phyloP scores from a whole-genome alignment of 2,329 filamentous ascomycete genomes.

The Chaetomiaceae sp. region DNA sequence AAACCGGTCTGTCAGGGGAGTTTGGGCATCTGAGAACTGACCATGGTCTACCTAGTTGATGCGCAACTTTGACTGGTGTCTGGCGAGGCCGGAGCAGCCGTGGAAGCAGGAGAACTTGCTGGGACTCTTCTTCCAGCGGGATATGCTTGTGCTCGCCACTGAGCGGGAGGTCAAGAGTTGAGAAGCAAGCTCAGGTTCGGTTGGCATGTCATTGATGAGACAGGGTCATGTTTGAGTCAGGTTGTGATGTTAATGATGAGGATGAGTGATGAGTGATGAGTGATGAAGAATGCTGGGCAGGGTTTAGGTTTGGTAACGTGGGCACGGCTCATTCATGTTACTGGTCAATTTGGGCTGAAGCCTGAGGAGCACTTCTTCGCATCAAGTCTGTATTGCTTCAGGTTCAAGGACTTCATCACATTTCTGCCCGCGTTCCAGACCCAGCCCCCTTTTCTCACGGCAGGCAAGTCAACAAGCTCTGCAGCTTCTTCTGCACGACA shows the following conservation, averaged over 20 bases:
- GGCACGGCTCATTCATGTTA: too few relatives aligned
- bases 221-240: too few relatives aligned
- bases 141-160: neutral
- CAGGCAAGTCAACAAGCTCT: conserved; percentile 19
- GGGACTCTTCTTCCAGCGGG: neutral
- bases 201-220: neutral
- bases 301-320: too few relatives aligned
- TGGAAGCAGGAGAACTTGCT: neutral
- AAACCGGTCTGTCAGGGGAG: too few relatives aligned
- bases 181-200: neutral
- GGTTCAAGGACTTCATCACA: too few relatives aligned
- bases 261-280: too few relatives aligned
- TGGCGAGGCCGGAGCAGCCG: neutral
- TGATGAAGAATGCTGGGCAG: too few relatives aligned
- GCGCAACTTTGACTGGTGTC: neutral
- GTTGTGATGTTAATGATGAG: too few relatives aligned
- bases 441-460: neutral
- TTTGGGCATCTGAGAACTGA: neutral
- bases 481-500: conserved; percentile 48
- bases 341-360: too few relatives aligned
- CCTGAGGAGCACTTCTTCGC: too few relatives aligned
- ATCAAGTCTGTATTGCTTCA: too few relatives aligned
- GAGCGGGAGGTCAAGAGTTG: neutral
- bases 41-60: neutral
- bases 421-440: too few relatives aligned